Percentiles rank a stretch among this genome's conserved stretches.
Evolutionary conservation across 331 rosid species (phyloP).

Genomic region (Acacia concinna): DNA sequence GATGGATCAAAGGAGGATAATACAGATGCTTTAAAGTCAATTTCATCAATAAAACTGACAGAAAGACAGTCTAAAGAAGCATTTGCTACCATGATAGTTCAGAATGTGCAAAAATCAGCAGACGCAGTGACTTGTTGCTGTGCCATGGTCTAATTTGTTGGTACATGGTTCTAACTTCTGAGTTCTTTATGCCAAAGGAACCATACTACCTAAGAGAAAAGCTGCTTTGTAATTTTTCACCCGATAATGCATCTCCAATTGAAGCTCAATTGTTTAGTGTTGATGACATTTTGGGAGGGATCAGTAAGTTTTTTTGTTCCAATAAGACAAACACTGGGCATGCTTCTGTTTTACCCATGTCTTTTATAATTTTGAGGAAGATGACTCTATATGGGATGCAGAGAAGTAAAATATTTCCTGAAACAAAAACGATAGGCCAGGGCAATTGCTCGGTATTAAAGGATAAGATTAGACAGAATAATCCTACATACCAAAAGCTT

Average conservation of each 20-base stretch:
- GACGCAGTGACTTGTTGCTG: constrained; percentile 46
- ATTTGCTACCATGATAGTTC: constrained; percentile 67
- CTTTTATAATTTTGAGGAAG: background rate
- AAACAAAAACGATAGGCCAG: background rate
- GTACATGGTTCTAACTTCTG: constrained; percentile 14
- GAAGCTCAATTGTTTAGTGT: constrained; percentile 68
- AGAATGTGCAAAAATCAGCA: constrained; percentile 55
- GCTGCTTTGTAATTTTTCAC: constrained; percentile 62
- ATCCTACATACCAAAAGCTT: background rate
- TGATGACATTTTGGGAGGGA: constrained; percentile 68
- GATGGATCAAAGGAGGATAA: constrained; percentile 88
- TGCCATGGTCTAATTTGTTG: constrained; percentile 9
- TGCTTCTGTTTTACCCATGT: background rate
- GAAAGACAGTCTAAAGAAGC: constrained; percentile 76
- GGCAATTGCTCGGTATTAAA: background rate
- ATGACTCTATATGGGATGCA: constrained; percentile 3
- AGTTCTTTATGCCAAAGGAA: constrained; percentile 47
- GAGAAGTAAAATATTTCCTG: constrained; percentile 5
- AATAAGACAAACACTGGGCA: background rate
- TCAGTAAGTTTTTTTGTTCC: constrained; percentile 51
- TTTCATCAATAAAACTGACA: constrained; percentile 55
- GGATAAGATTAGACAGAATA: background rate
- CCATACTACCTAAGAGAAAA: constrained; percentile 54
- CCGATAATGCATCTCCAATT: constrained; percentile 80
- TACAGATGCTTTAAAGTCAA: constrained; percentile 53